Evolutionary conservation across 2,329 filamentous ascomycete species (phyloP).

Genomic region (Alternaria sp.): DNA sequence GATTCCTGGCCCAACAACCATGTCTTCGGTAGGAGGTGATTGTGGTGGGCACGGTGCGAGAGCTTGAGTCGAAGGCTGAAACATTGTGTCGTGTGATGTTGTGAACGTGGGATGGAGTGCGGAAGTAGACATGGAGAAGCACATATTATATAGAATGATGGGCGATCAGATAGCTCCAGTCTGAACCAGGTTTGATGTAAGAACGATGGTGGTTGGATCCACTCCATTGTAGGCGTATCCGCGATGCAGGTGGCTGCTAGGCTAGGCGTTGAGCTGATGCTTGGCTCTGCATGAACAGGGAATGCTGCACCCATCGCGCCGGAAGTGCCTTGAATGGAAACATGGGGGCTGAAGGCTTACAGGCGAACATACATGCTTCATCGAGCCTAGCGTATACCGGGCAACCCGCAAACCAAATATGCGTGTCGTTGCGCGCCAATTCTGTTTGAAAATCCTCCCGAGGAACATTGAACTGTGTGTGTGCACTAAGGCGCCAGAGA

Average conservation of each 20-base stretch:
- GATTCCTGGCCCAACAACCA: slow-evolving; percentile 27
- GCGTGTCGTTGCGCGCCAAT: slow-evolving; percentile 22
- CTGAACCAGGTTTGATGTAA: slow-evolving; percentile 22
- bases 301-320: slow-evolving; percentile 35
- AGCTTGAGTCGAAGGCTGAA: slow-evolving; percentile 37
- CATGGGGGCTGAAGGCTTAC: slow-evolving; percentile 45
- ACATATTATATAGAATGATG: slow-evolving; percentile 41
- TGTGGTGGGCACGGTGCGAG: slow-evolving; percentile 29
- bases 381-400: slow-evolving; percentile 29
- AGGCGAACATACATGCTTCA: slow-evolving; percentile 26
- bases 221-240: slow-evolving; percentile 27
- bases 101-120: slow-evolving; percentile 19
- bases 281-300: slow-evolving; percentile 36
- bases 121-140: slow-evolving; percentile 23
- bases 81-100: slow-evolving; percentile 30
- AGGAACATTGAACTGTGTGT: background rate
- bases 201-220: slow-evolving; percentile 32
- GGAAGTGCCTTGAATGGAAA: slow-evolving; percentile 32
- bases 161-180: slow-evolving; percentile 20
- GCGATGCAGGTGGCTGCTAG: slow-evolving; percentile 32
- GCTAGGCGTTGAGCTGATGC: slow-evolving; percentile 42
- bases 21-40: slow-evolving; percentile 34
- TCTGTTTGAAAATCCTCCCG: background rate
- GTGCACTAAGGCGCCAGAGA: background rate
- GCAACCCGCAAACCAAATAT: slow-evolving; percentile 31